Evolutionary conservation across 208 protist genomes (phyloP).

Genomic region (Leptomonas pyrrhocoris): DNA sequence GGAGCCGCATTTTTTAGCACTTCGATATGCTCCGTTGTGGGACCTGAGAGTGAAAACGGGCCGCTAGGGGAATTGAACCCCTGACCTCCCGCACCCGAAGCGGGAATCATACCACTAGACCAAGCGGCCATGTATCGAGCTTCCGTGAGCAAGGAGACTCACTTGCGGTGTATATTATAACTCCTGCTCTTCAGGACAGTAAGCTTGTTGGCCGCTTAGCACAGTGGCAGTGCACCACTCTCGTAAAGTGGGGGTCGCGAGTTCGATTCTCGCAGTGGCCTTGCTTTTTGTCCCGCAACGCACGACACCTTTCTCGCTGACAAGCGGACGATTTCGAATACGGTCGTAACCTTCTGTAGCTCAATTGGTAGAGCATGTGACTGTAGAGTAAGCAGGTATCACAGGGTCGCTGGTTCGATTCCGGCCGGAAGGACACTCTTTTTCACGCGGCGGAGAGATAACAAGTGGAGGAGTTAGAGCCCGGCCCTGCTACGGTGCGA

Average conservation of each 20-base stretch:
- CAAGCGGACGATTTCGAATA: no score
- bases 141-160: no score
- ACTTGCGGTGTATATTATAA: no score
- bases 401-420: slow-evolving; percentile 88
- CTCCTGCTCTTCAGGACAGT: no score
- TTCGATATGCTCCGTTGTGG: no score
- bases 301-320: no score
- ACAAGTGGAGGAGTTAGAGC: no score
- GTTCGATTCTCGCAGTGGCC: slow-evolving; percentile 83
- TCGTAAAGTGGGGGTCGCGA: slow-evolving; percentile 79
- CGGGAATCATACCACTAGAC: slow-evolving; percentile 94
- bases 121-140: no score
- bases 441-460: no score
- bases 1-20: no score
- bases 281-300: no score
- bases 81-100: slow-evolving; percentile 95
- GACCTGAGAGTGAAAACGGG: slow-evolving; percentile 58
- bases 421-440: slow-evolving; percentile 53
- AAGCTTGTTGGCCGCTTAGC: slow-evolving; percentile 76
- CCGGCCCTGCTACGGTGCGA: no score
- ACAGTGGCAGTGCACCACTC: slow-evolving; percentile 79
- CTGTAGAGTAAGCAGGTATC: slow-evolving; percentile 59
- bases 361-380: slow-evolving; percentile 40
- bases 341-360: slow-evolving; percentile 41
- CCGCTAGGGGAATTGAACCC: slow-evolving; percentile 96